phyloP scores from a whole-genome alignment of 2,329 filamentous ascomycete genomes.

The Botrytis paeoniae region DNA sequence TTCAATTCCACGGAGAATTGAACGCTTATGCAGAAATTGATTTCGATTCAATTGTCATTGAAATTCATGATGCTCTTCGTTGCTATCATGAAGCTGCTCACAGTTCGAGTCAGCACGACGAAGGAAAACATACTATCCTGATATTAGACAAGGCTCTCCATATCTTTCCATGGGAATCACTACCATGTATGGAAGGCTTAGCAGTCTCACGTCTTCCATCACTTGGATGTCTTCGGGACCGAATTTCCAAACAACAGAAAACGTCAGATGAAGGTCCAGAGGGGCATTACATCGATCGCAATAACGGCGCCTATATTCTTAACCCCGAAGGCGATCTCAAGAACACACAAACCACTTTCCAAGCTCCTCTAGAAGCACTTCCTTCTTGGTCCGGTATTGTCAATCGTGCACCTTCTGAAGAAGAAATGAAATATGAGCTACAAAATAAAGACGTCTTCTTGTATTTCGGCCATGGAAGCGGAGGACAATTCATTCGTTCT shows the following conservation, averaged over 20 bases:
- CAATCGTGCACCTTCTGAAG: constrained; percentile 67
- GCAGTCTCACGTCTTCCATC: constrained; percentile 88
- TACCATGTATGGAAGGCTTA: constrained; percentile 76
- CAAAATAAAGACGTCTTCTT: constrained; percentile 68
- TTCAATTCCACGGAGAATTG: constrained; percentile 93
- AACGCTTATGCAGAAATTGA: constrained; percentile 98
- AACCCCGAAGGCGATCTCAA: constrained; percentile 85
- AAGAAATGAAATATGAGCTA: constrained; percentile 70
- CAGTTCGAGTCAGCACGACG: constrained; percentile 37
- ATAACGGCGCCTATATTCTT: constrained; percentile 72
- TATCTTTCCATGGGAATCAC: constrained; percentile 90
- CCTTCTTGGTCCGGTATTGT: constrained; percentile 68
- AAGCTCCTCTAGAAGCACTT: constrained; percentile 61
- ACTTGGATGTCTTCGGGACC: constrained; percentile 73
- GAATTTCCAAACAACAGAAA: constrained; percentile 51
- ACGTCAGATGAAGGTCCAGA: constrained; percentile 25
- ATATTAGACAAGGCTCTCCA: constrained; percentile 91
- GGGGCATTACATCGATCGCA: constrained; percentile 56
- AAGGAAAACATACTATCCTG: constrained; percentile 71
- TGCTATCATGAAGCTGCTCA: constrained; percentile 63
- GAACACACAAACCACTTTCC: constrained; percentile 74
- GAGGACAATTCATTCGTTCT: constrained; percentile 88
- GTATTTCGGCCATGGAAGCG: constrained; percentile 95
- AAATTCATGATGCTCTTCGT: constrained; percentile 79
- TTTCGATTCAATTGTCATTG: constrained; percentile 86